Evolutionary conservation across 2,329 filamentous ascomycete species (phyloP).

Genomic region (Pseudonectria foliicola): DNA sequence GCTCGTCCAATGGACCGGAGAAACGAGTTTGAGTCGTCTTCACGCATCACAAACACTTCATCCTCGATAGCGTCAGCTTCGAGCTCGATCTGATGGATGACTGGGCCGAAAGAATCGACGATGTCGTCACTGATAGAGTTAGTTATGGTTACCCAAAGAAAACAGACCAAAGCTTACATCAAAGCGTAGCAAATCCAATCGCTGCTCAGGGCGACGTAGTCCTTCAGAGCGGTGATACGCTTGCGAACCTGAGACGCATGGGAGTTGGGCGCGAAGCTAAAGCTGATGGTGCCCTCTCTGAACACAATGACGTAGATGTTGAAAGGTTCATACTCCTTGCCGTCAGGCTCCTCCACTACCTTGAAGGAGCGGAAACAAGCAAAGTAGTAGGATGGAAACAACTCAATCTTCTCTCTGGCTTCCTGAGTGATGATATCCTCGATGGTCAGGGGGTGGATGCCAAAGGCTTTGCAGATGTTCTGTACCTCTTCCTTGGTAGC

Average conservation of each 20-base stretch:
- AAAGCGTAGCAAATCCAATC: constrained; percentile 99
- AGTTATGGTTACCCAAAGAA: constrained; percentile 15
- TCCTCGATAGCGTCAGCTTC: constrained; percentile 94
- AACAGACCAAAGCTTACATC: constrained; percentile 57
- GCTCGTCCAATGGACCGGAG: constrained; percentile 82
- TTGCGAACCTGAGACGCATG: constrained; percentile 86
- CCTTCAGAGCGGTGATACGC: constrained; percentile 85
- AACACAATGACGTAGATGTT: constrained; percentile 97
- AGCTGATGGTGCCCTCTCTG: constrained; percentile 88
- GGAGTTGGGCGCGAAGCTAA: constrained; percentile 82
- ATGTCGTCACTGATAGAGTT: constrained; percentile 70
- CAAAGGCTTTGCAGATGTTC: constrained; percentile 87
- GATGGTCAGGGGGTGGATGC: constrained; percentile 88
- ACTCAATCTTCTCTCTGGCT: constrained; percentile 94
- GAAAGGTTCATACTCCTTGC: constrained; percentile 84
- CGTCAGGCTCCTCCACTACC: constrained; percentile 66
- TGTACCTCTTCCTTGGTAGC: constrained; percentile 84
- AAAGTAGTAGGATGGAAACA: constrained; percentile 97
- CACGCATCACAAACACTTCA: constrained; percentile 83
- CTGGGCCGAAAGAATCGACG: constrained; percentile 88
- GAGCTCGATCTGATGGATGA: constrained; percentile 77
- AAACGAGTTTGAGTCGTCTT: constrained; percentile 83
- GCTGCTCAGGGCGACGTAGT: constrained; percentile 88
- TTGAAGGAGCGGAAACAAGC: constrained; percentile 94
- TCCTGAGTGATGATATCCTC: constrained; percentile 96